Conservation (phyloP, 208 protist species). For the Leishmania lainsoni region DNA sequence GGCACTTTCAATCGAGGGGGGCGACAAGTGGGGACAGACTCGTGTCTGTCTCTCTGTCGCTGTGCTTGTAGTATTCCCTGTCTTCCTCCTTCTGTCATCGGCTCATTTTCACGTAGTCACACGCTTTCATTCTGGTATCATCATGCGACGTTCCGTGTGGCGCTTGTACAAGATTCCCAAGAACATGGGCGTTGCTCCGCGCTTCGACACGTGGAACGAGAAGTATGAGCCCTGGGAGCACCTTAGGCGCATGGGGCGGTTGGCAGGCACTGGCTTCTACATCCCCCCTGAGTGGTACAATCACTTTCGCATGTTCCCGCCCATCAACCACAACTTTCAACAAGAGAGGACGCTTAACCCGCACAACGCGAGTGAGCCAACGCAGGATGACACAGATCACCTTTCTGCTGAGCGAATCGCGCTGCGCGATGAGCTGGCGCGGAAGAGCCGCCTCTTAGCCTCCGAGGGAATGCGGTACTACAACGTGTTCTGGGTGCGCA, state of each 20-base stretch:
- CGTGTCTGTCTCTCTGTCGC: background rate
- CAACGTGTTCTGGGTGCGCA: conserved; percentile 93
- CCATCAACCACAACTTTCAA: conserved; percentile 88
- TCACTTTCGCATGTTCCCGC: conserved; percentile 93
- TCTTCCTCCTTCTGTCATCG: background rate
- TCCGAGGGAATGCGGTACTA: conserved; percentile 92
- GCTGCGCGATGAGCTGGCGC: conserved; percentile 80
- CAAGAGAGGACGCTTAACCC: conserved; percentile 92
- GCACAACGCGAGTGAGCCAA: conserved; percentile 74
- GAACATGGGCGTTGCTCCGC: conserved; percentile 87
- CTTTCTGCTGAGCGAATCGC: conserved; percentile 67
- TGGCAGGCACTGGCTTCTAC: conserved; percentile 92
- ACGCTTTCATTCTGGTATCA: background rate
- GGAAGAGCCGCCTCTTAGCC: conserved; percentile 81
- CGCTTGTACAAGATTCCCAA: conserved; percentile 80
- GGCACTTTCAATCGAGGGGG: background rate
- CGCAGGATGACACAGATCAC: conserved; percentile 64
- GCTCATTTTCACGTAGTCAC: background rate
- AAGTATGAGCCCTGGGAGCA: conserved; percentile 92
- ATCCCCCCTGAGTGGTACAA: conserved; percentile 93
- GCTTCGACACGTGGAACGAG: conserved; percentile 90
- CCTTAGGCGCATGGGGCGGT: conserved; percentile 87
- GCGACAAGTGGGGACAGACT: background rate
- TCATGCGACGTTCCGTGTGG: conserved; percentile 46
- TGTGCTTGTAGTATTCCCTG: background rate